Evolutionary conservation across 371 early-diverging fungal genomes (phyloP).

Genomic region (Lichtheimia hyalospora): DNA sequence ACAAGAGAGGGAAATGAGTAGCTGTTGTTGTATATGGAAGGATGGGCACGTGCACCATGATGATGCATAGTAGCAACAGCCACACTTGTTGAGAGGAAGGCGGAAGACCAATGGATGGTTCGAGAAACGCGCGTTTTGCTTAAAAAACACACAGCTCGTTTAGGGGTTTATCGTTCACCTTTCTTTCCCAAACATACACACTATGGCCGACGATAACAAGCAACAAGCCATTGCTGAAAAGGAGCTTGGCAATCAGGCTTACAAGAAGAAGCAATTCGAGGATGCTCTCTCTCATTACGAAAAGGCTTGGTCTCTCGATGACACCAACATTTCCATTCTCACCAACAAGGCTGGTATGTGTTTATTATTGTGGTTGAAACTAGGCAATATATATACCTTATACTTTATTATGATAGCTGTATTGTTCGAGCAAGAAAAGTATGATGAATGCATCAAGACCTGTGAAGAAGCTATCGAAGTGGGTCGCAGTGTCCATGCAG

Average conservation of each 20-base stretch:
- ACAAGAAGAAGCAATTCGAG: conserved; percentile 93
- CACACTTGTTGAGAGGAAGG: too few relatives aligned
- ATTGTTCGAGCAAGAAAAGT: conserved; percentile 91
- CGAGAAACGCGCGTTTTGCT: background rate
- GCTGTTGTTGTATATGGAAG: too few relatives aligned
- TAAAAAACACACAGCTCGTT: background rate
- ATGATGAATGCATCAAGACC: conserved; percentile 87
- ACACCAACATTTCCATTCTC: conserved; percentile 87
- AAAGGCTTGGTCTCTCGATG: conserved; percentile 89
- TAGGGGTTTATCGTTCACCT: background rate
- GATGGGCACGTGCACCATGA: too few relatives aligned
- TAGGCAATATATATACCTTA: background rate
- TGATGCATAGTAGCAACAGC: background rate
- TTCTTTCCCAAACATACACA: conserved; percentile 4
- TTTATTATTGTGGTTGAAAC: background rate
- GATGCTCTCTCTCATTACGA: conserved; percentile 87
- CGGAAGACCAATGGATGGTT: conserved; percentile 1
- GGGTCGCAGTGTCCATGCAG: conserved; percentile 89
- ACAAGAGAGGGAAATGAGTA: too few relatives aligned
- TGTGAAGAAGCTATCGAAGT: conserved; percentile 92
- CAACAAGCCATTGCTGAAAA: conserved; percentile 82
- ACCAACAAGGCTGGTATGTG: conserved; percentile 85
- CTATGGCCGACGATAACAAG: conserved; percentile 61
- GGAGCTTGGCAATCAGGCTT: conserved; percentile 88
- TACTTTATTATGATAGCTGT: conserved; percentile 70